Percentiles rank a stretch among this genome's conserved stretches.
Evolutionary conservation across 2,329 filamentous ascomycete species (phyloP).

Genomic region (Claviceps maximensis): DNA sequence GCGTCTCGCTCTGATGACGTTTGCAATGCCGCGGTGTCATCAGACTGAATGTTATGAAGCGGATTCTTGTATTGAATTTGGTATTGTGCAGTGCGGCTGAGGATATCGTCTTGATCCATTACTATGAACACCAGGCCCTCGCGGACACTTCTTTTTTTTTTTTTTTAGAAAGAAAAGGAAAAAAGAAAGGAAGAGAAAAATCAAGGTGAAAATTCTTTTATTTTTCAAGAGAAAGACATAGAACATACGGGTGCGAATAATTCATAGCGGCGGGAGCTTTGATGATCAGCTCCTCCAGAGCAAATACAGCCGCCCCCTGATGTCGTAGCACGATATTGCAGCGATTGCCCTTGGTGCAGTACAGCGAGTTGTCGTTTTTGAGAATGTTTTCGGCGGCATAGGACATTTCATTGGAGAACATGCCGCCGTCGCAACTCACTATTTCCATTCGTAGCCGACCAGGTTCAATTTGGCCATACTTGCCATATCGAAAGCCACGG

Average conservation of each 20-base stretch:
- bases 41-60: slow-evolving; percentile 2
- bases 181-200: neutral
- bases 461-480: slow-evolving; percentile 74
- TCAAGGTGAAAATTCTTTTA: neutral
- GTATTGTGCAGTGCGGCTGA: slow-evolving; percentile 61
- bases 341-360: slow-evolving; percentile 75
- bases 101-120: slow-evolving; percentile 68
- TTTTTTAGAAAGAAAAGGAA: neutral
- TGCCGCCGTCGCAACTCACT: slow-evolving; percentile 75
- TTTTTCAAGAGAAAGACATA: slow-evolving; percentile 27
- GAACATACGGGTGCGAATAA: slow-evolving; percentile 73
- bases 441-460: slow-evolving; percentile 77
- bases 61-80: slow-evolving; percentile 49
- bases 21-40: neutral
- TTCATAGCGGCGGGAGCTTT: slow-evolving; percentile 62
- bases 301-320: slow-evolving; percentile 67
- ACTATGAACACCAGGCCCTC: slow-evolving; percentile 87
- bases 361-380: slow-evolving; percentile 69
- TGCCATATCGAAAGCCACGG: slow-evolving; percentile 63
- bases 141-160: slow-evolving; percentile 46
- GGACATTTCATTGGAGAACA: slow-evolving; percentile 46
- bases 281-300: slow-evolving; percentile 73
- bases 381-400: slow-evolving; percentile 73
- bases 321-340: slow-evolving; percentile 83
- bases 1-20: slow-evolving; percentile 12